A percentile compares a stretch with the other conserved stretches of the same genome.
Evolutionary conservation across 2,329 filamentous ascomycete species (phyloP).

Genomic region (Aspergillus puulaauensis): DNA sequence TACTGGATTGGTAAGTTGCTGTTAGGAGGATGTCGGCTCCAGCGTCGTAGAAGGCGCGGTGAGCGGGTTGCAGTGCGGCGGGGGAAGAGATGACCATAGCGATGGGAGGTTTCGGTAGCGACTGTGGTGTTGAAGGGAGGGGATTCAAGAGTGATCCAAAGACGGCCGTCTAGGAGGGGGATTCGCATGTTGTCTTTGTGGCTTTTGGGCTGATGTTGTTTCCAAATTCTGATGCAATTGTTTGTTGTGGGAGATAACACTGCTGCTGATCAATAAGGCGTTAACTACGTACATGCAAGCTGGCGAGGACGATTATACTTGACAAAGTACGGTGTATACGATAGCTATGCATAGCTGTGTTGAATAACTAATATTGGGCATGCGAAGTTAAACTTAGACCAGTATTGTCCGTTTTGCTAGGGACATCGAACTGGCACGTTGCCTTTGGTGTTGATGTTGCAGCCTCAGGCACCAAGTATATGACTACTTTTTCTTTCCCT

Average conservation of each 20-base stretch:
- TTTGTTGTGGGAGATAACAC: not conserved
- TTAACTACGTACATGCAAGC: too few species aligned
- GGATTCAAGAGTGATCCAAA: constrained; percentile 66
- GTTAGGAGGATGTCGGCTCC: constrained; percentile 65
- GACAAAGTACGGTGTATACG: not conserved
- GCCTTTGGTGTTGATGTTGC: not conserved
- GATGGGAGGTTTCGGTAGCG: constrained; percentile 47
- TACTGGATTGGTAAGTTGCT: constrained; percentile 66
- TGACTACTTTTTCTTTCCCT: too few species aligned
- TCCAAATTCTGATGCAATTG: not conserved
- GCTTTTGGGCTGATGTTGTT: not conserved
- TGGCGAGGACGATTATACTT: not conserved
- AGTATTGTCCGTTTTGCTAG: not conserved
- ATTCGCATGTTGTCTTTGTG: constrained; percentile 29
- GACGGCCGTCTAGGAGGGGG: constrained; percentile 63
- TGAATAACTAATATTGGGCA: too few species aligned
- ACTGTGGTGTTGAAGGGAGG: constrained; percentile 55
- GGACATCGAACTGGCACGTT: too few species aligned
- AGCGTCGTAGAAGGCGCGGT: constrained; percentile 55
- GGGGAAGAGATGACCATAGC: constrained; percentile 62
- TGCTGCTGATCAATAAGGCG: not conserved
- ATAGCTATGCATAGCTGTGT: too few species aligned
- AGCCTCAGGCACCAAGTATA: not conserved
- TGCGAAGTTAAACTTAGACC: too few species aligned
- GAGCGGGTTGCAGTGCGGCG: constrained; percentile 54